Percentiles rank a stretch among this genome's conserved stretches.
Evolutionary conservation across 225 moss, liverwort and hornwort species (phyloP).

Genomic region (Marchantia polymorpha): DNA sequence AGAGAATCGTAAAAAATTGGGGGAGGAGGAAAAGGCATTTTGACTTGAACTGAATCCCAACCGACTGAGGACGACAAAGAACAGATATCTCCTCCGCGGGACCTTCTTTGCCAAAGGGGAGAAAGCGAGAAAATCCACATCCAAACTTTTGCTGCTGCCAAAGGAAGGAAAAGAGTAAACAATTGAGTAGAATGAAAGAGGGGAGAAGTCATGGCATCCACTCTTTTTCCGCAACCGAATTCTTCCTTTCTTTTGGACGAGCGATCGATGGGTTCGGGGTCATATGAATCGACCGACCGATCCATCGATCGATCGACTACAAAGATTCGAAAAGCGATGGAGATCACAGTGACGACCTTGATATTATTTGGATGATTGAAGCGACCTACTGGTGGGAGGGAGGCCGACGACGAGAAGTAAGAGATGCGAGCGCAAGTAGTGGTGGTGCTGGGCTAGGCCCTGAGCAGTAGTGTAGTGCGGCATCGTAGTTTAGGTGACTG

Average conservation of each 20-base stretch:
- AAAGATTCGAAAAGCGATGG: not conserved
- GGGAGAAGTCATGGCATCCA: not conserved
- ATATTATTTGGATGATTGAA: not conserved
- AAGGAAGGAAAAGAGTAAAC: no score
- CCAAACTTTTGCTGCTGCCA: not conserved
- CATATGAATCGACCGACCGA: no score
- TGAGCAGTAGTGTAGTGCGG: not conserved
- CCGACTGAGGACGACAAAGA: not conserved
- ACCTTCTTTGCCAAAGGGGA: not conserved
- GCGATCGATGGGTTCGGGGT: no score
- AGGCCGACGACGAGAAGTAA: not conserved
- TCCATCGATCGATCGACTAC: not conserved
- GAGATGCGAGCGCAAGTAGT: no score
- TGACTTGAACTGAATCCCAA: not conserved
- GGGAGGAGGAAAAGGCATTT: not conserved
- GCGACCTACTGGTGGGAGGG: not conserved
- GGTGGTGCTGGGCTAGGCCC: not conserved
- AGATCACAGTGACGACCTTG: slow-evolving; percentile 1
- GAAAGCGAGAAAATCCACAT: not conserved
- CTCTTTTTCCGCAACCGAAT: not conserved
- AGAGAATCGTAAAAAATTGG: no score
- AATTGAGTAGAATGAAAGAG: not conserved
- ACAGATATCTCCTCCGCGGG: not conserved
- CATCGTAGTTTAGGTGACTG: not conserved
- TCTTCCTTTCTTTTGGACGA: not conserved